Base-by-base conservation (phyloP, 2,329 filamentous ascomycete genomes). In the Beauveria medogensis region DNA sequence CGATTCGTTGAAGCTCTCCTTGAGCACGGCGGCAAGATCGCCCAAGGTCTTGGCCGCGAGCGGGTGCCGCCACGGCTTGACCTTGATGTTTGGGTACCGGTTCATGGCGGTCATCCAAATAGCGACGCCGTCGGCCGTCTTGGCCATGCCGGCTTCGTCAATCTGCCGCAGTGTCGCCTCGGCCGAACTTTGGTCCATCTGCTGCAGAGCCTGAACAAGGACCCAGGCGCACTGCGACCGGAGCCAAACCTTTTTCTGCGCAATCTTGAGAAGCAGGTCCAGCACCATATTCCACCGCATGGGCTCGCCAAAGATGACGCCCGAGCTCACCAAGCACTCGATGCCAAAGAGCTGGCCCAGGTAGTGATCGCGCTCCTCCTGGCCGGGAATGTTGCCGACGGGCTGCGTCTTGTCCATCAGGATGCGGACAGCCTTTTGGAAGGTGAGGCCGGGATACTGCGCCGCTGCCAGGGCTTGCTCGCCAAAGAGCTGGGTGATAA, bases 301-400 rank as follows among this genome's bases (percentile, higher is more conserved):
- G 20, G 79, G 74, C 40, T 84, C 78, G 4, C 78, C 73, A 66
- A 92, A 88, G 14, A 95, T 76, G 46, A 92, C 82, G 5, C 83
- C 83, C 14, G 92, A 91, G 71, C 91, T 86, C 50, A 97, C 85
- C 63, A 97, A 87, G 62, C 90, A 90, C 72, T 96, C 89, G 48
- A 92, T 82, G 3, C 92, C 93, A 69, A 97, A 97, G 1, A 97
- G 77, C 66, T 90, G 86, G 7, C 94, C 94, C 65, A 96, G 89
- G 65, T 86, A 83, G 71, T 92, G 86, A 70, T 97, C 92, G 67
- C 91, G 83, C 74, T 92, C 88, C 76, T 97, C 92, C 78, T 96
- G 82, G 41, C 80, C 80, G 1, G 79, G 77, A 24, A 82, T 71
- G 66, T 80, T 84, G 37, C 81, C 82, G 9, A 77, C 76, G 0